Conservation (phyloP, 2,329 filamentous ascomycete genomes). For the Pyrenophora seminiperda region DNA sequence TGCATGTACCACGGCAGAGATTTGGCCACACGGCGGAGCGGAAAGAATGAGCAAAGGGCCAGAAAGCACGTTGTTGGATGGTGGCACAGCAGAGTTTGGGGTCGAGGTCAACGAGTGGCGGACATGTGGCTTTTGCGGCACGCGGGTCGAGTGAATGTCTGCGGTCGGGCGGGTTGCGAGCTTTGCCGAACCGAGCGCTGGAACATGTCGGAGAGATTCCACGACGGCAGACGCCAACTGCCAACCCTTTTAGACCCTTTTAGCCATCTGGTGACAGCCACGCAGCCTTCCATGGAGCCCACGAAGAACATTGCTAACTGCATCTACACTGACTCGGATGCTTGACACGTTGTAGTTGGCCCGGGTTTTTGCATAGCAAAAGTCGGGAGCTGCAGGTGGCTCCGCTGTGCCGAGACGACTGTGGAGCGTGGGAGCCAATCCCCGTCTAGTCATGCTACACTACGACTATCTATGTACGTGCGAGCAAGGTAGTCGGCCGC, state of each 20-base stretch:
- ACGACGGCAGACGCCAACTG: slow-evolving; percentile 18
- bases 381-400: slow-evolving; percentile 13
- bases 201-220: slow-evolving; percentile 27
- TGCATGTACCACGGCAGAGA: slow-evolving; percentile 32
- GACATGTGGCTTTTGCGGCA: slow-evolving; percentile 29
- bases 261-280: slow-evolving; percentile 16
- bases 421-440: slow-evolving; percentile 31
- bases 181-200: slow-evolving; percentile 28
- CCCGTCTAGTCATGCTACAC: slow-evolving; percentile 23
- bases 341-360: slow-evolving; percentile 20
- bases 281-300: background rate
- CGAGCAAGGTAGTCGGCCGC: slow-evolving; percentile 19
- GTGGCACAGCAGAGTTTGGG: slow-evolving; percentile 31
- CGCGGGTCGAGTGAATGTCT: slow-evolving; percentile 35
- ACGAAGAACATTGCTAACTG: background rate
- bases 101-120: slow-evolving; percentile 23
- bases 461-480: too few relatives aligned
- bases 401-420: slow-evolving; percentile 24
- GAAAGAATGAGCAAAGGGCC: slow-evolving; percentile 29
- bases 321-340: slow-evolving; percentile 3
- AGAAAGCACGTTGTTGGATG: slow-evolving; percentile 32
- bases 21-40: slow-evolving; percentile 25
- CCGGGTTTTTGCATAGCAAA: slow-evolving; percentile 10
- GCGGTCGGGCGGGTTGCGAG: slow-evolving; percentile 35
- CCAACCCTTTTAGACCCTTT: slow-evolving; percentile 17